Evolutionary conservation across 148 eudicot species (phyloP), one percentile per base, ranked within the genome.

Genomic region (Chenopodium album): DNA sequence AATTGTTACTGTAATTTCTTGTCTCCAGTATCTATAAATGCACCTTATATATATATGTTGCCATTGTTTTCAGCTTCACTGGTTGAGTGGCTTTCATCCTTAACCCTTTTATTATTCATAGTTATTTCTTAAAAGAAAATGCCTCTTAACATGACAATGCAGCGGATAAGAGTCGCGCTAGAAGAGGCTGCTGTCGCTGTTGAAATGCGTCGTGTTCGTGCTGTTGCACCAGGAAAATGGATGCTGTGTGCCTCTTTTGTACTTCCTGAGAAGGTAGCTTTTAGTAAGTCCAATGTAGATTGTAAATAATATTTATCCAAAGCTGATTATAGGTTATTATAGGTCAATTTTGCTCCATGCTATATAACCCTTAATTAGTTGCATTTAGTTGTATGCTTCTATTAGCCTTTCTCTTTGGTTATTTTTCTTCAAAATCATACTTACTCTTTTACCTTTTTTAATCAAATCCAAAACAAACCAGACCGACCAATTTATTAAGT

Each of bases 201-300:
- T 29, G 87, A 93, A 50, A 88, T 90, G 92, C 94, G 84, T 62
- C 90, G 91, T 13, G 98, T 95, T 76, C 97, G 98, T 47, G 88
- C 88, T 79, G 99, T 95, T 48, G 99, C 99, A 28, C 99, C 99
- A 0, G 97, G 94, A 78, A 95, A 95, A 84, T 95, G 92, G 96
- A 95, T 95, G 99, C 12, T 95, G 80, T 95, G 98, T 86, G 99
- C 97, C 67, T 92, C 98, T 65, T 95, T 95, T 83, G 78, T 85
- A 73, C 90, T 95, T 32, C 99, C 99, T 0, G 90, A 86, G 83
- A 91, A 82, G 52, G 94, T 92, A 32, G 99, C 97, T 80, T 62
- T 81, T 73, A 76, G 81, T 34, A 80, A 80, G 69, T 75, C 77
- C 46, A 77, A 75, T 72, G 67, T 81, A 66, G 68, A 73, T 14